Evolutionary conservation across 2,329 filamentous ascomycete genomes (phyloP), one percentile per base, ranked within the genome.

Genomic region (Cadophora sp.): DNA sequence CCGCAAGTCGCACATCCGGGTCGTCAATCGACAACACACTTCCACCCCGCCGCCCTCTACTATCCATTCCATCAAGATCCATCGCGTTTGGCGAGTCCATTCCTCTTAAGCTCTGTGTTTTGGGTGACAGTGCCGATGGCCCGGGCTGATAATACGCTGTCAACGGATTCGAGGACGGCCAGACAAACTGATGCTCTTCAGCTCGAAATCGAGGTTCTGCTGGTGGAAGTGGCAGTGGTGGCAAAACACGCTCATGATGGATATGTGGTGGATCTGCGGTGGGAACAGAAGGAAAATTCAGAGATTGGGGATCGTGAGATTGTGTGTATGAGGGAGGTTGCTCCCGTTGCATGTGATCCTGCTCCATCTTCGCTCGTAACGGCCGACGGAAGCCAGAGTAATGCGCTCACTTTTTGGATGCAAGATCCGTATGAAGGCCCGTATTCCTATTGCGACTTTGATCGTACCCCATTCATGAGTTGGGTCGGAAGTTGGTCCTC

Each of bases 1-100:
- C 91, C 27, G 91, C 91, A 72, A 90, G 82, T 50, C 88, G 84
- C 43, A 91, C 89, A 73, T 90, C 88, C 2, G 88, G 88, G 70
- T 91, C 88, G 73, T 91, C 89, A 33, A 91, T 79, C 18, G 75
- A 77, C 50, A 77, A 55, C 22, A 77, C 76, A 71, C 76, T 78
- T 33, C 76, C 75, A 58, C 73, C 75, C 20, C 76, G 67, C 47
- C 72, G 59, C 18, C 71, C 72, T 48, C 71, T 66, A 64, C 67
- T 74, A 33, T 78, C 76, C 22, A 71, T 66, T 11, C 68, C 71
- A 67, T 77, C 75, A 13, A 77, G 63, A 59, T 77, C 74, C 74
- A 76, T 76, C n/a, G 66, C 62, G 30, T 55, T 71, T 18, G 75
- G 74, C 43, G 73, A 76, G 30, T 76, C 72, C 48, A 67, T 63